Percentiles rank a stretch among this genome's conserved stretches.
Evolutionary conservation across 208 protist species (phyloP).

Genomic region (Histomonas meleagridis): DNA sequence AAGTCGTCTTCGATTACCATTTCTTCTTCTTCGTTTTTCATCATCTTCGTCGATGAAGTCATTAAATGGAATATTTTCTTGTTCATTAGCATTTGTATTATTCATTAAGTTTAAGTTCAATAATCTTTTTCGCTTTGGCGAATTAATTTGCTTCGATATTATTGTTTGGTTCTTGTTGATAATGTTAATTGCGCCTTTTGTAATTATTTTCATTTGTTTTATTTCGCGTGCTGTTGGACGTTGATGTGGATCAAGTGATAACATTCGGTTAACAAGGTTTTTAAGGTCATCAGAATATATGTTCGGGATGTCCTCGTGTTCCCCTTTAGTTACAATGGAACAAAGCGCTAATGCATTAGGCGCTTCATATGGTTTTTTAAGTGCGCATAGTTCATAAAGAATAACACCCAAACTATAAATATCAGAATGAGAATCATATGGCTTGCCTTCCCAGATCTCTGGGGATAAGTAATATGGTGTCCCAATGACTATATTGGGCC

Average conservation of each 20-base stretch:
- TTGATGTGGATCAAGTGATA: not conserved
- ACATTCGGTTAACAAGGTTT: not conserved
- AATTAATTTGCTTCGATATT: too few species aligned
- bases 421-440: not conserved
- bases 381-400: not conserved
- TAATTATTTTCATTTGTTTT: too few species aligned
- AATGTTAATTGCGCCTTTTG: too few species aligned
- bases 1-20: too few species aligned
- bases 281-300: not conserved
- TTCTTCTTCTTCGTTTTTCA: too few species aligned
- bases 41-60: too few species aligned
- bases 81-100: too few species aligned
- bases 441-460: not conserved
- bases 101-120: too few species aligned
- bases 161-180: too few species aligned
- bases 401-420: not conserved
- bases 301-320: not conserved
- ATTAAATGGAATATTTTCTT: too few species aligned
- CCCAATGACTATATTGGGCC: slow-evolving; percentile 30
- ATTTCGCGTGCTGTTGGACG: not conserved
- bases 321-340: not conserved
- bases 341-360: not conserved
- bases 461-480: slow-evolving; percentile 40
- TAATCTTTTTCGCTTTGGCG: too few species aligned
- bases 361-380: not conserved